These are phyloP conservation scores for Cyclotella distinguenda DNA, from an alignment of 108 stramenopile species.

Conservation along the genomic window DNA sequence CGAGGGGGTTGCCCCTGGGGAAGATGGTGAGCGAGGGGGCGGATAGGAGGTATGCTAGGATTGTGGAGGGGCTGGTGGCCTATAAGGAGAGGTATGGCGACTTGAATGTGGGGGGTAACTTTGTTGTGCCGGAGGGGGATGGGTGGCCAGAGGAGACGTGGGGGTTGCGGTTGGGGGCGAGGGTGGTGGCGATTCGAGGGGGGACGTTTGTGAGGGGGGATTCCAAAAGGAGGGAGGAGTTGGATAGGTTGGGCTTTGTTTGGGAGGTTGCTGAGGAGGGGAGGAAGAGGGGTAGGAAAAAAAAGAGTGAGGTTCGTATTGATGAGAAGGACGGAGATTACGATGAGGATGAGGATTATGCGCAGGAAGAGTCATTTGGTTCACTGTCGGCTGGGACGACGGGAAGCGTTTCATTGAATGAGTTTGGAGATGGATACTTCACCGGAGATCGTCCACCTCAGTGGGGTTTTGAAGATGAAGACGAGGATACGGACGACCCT, in stretches of 20 bases:
- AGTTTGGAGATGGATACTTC: constrained; percentile 37
- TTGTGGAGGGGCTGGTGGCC: constrained; percentile 64
- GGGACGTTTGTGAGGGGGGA: constrained; percentile 83
- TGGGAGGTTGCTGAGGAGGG: constrained; percentile 74
- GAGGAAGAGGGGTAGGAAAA: constrained; percentile 62
- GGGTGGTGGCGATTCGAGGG: constrained; percentile 88
- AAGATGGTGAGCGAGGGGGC: constrained; percentile 56
- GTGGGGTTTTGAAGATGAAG: constrained; percentile 69
- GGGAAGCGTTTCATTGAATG: constrained; percentile 2
- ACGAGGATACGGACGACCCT: constrained; percentile 35
- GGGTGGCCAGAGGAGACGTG: constrained; percentile 80
- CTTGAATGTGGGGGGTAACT: constrained; percentile 85
- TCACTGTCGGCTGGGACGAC: constrained; percentile 30
- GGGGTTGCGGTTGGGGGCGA: constrained; percentile 80
- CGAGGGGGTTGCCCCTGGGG: constrained; percentile 76
- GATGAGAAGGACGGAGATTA: constrained; percentile 18
- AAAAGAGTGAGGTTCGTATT: constrained; percentile 48
- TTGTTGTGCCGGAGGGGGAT: constrained; percentile 68
- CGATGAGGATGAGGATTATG: constrained; percentile 32
- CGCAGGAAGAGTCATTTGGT: constrained; percentile 10
- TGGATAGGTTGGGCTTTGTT: constrained; percentile 82
- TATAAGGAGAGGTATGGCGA: constrained; percentile 88
- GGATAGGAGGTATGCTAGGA: constrained; percentile 47
- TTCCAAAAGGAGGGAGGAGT: constrained; percentile 58
- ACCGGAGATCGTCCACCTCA: constrained; percentile 53